Base-by-base conservation (phyloP, 768 basidiomycete genomes). In the Pulveroboletus frians region DNA sequence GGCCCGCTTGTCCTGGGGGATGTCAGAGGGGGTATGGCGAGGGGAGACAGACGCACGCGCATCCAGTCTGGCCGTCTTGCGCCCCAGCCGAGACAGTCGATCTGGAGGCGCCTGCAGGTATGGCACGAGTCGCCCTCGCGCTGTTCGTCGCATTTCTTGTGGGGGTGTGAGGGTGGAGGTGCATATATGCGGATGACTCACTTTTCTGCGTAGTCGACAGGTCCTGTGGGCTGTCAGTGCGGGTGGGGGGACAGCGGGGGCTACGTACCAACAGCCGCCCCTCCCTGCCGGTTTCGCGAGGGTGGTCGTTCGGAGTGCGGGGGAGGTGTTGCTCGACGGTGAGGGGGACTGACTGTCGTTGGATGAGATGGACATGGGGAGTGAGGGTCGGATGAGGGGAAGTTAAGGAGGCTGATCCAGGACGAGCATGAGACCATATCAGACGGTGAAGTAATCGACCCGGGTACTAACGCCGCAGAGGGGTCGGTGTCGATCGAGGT, bases 31-130 rank as follows among this genome's bases (percentile, higher is more conserved):
- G 27, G 53, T 39, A 26, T 38, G 43, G 17, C 38, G 21, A 52
- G 29, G 35, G 46, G 42, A 43, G 21, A 26, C 23, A 43, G 40
- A 73, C 79, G 59, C 56, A 91, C 88, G 57, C 87, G 72, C 87
- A 91, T 88, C 88, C 88, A 91, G 49, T 90, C 88, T n/a, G 88
- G 89, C 44, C 89, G 78, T 61, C 79, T 85, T 8, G 83, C 73
- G 4, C 89, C 89, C 89, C 89, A 92, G 11, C 89, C 89, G 4
- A 92, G 73, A 68, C 89, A 92, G 44, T 85, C 76, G 60, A 92
- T 88, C 41, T 83, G 84, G 32, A 92, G 74, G 43, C 89, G 85
- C 51, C 80, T 76, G 65, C 89, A 92, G 1, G 89, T 92, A 57
- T 79, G 76, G 69, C 88, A 92, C 3, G 88, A 85, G 67, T 87